Base-by-base conservation (phyloP, 1,139 yeast species). In the Yamadazyma songkhlaensis region DNA sequence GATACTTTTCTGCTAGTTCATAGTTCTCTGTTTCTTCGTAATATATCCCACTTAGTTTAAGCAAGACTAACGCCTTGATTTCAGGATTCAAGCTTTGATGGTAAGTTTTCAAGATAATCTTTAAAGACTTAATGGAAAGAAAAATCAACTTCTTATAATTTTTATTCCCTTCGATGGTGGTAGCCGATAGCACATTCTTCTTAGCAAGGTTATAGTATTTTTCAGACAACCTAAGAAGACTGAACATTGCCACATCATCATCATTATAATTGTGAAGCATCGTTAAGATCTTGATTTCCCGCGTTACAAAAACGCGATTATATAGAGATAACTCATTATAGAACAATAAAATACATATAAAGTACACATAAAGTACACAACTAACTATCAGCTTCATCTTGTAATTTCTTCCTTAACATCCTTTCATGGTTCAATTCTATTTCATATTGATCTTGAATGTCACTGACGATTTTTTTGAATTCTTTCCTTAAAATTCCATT, bases 381-480 rank as follows among this genome's bases (percentile, higher is more conserved):
- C 9, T 12, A 24, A 13, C 9, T 10, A 20, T 45, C 47, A 22
- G 55, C 30, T 60, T 72, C 55, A 59, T 74, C 52, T 39, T 62
- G 54, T 40, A 81, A 59, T 50, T 78, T 71, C 42, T 71, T 64
- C 45, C 80, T 65, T 45, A 72, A 79, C n/a, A 66, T 54, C 36
- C 79, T 70, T 54, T 81, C 87, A 51, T 72, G 74, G 32, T 71
- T 67, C 42, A 84, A 55, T 48, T 81, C 84, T 21, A 65, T 57
- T 45, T 77, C 82, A 50, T 82, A 82, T 43, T 74, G 78, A 32
- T 70, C 75, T 44, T 81, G 84, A 45, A 85, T 71, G 33, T 79
- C 84, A 38, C 69, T 65, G 1, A 84, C 81, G 30, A 84, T 72
- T 50, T 77, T 79, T 51, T 79, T 80, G 64, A 85, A 85, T 57